Evolutionary conservation across 2,329 filamentous ascomycete species (phyloP), one percentile per base, ranked within the genome.

Genomic region (Aspergillus terreus): DNA sequence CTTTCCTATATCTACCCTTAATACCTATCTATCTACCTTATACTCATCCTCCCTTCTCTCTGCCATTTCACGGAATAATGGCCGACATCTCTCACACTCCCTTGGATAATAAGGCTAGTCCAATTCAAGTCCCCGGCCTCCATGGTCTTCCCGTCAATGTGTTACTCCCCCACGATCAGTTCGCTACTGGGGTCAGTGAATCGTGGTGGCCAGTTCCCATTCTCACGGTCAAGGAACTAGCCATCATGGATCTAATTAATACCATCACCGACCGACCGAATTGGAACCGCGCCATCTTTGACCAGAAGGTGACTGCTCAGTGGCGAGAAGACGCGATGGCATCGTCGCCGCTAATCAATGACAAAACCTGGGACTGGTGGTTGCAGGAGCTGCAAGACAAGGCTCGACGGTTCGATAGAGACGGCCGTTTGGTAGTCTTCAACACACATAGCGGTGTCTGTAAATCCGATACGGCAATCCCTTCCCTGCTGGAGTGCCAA

Each of bases 321-420:
- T 56, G 51, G 54, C 38, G 23, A 19, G 33, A 47, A 40, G 49
- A 56, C 5, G 46, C 46, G 23, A 25, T 49, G 33, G 43, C 12
- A 15, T 41, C 38, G 6, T 40, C 25, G 25, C 40, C 54, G 19
- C 25, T 54, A 10, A 56, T 56, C 14, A 56, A 46, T 38, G 33
- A 40, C 4, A 56, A 54, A 46, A 46, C 54, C 12, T 56, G 54
- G 54, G 54, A 44, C 15, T 56, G 46, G 54, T 56, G 54, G 32
- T 44, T 46, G 49, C 19, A 32, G 19, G 54, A 56, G 42, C 27
- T 56, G 38, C 54, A 46, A n/a, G 52, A 56, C 35, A 56, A 52
- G 35, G 54, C 49, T 2, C 42, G 5, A 33, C 23, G 42, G 5
- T 56, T 49, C 6, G 40, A 50, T 12, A 17, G 42, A 21, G 44